Evolutionary conservation across 2,329 filamentous ascomycete species (phyloP), one percentile per base, ranked within the genome.

Genomic region (Claviceps humidiphila): DNA sequence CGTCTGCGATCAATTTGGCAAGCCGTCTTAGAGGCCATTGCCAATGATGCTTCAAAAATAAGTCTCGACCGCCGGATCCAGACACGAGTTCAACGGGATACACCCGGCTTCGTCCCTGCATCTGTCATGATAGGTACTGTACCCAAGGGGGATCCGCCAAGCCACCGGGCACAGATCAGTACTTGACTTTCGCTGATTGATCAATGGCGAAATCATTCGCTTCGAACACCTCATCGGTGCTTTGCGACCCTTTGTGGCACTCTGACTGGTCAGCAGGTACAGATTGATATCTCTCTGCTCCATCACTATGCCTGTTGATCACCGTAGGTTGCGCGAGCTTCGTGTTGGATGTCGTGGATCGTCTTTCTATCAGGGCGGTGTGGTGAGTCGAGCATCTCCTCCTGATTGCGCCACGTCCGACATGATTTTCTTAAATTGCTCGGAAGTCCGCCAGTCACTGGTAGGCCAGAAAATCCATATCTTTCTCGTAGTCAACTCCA

Each of bases 191-290:
- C 42, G 46, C 49, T 54, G 46, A 54, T 48, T 20, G 53, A 50
- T 43, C 41, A 46, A 58, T 57, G 48, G 57, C 57, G 57, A 56
- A 58, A 57, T 58, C 30, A 45, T 45, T 41, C 1, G 45, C 54
- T 47, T 49, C 43, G 48, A 54, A 51, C 50, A 49, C 49, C 53
- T 53, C 53, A 54, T 55, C 52, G 47, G 40, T 55, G 47, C 50
- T 13, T 42, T 13, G 20, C 47, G 16, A 34, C 34, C 13, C 17
- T 20, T 44, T 22, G 24, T 22, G 42, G 41, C 8, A 30, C 46
- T 11, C 39, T 54, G 56, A 53, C 50, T 55, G 56, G 53, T 50
- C 53, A 51, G 51, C 47, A 50, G 40, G 34, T 38, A 38, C 40
- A 43, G 22, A 16, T n/a, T 49, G 14, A 34, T 17, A 26, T 26